Conservation (phyloP, 2,329 filamentous ascomycete species). For the Fusarium stilboides region DNA sequence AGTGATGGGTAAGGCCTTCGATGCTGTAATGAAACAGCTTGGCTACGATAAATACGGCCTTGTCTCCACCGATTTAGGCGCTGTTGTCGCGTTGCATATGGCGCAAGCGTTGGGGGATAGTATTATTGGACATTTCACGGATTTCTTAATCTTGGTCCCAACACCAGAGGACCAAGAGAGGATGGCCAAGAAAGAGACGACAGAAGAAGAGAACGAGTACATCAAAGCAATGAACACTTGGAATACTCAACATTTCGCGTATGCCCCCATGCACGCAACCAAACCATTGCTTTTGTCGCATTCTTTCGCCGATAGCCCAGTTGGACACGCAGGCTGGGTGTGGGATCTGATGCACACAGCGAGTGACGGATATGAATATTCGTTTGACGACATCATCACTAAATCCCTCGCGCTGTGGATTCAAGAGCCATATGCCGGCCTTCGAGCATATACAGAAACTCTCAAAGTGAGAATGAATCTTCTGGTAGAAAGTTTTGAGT, state of each 20-base stretch:
- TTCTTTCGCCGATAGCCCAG: slow-evolving; percentile 25
- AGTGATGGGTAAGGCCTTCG: slow-evolving; percentile 52
- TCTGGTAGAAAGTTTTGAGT: not conserved
- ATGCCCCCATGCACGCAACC: not conserved
- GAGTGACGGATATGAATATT: slow-evolving; percentile 23
- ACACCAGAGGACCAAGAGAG: slow-evolving; percentile 13
- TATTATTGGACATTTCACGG: slow-evolving; percentile 11
- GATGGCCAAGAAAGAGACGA: slow-evolving; percentile 1
- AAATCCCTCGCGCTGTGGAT: slow-evolving; percentile 33
- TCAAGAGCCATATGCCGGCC: slow-evolving; percentile 24
- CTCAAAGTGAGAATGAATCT: not conserved
- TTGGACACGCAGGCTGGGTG: slow-evolving; percentile 22
- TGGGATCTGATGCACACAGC: slow-evolving; percentile 25
- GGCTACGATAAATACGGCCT: slow-evolving; percentile 54
- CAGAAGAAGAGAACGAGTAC: slow-evolving; percentile 9
- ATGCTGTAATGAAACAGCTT: slow-evolving; percentile 59
- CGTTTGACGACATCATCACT: slow-evolving; percentile 26
- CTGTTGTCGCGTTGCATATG: slow-evolving; percentile 5
- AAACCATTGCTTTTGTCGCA: slow-evolving; percentile 12
- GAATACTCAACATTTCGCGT: slow-evolving; percentile 15
- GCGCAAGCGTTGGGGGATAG: not conserved
- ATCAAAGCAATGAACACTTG: slow-evolving; percentile 10
- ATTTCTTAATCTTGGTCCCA: slow-evolving; percentile 2
- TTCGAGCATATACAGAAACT: slow-evolving; percentile 14
- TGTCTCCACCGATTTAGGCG: slow-evolving; percentile 52